phyloP scores from a whole-genome alignment of 1,139 yeast species.

The Tardiomyces digboiensis region DNA sequence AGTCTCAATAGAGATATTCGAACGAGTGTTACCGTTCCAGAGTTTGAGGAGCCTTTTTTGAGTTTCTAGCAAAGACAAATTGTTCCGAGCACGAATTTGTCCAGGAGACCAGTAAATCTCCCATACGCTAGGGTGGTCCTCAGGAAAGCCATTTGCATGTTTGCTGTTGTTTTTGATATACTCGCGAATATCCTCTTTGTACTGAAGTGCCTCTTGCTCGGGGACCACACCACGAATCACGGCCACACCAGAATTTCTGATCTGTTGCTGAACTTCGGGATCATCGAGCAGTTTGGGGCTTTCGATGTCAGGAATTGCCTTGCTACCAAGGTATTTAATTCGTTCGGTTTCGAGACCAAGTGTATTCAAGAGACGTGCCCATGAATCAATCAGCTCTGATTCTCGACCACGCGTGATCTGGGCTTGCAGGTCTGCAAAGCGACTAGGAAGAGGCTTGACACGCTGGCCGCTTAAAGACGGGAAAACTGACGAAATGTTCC shows the following conservation, averaged over 20 bases:
- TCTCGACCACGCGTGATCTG: conserved; percentile 19
- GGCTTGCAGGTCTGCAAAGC: conserved; percentile 19
- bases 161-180: conserved; percentile 22
- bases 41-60: conserved; percentile 24
- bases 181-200: conserved; percentile 13
- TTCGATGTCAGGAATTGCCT: conserved; percentile 17
- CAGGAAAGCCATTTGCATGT: conserved; percentile 28
- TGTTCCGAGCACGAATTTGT: conserved; percentile 32
- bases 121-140: conserved; percentile 22
- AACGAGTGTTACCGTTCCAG: conserved; percentile 27
- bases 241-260: conserved; percentile 19
- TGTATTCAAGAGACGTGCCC: conserved; percentile 22
- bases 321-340: conserved; percentile 16
- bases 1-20: conserved; percentile 23
- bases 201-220: conserved; percentile 14
- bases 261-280: conserved; percentile 3
- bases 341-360: conserved; percentile 18
- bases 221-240: conserved; percentile 21
- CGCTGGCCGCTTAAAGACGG: conserved; percentile 14
- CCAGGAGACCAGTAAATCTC: conserved; percentile 33
- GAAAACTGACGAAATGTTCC: conserved; percentile 15
- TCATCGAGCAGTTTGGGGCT: conserved; percentile 12
- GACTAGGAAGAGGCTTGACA: conserved; percentile 10
- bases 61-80: conserved; percentile 27
- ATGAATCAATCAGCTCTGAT: conserved; percentile 17